Evolutionary conservation across 2,329 filamentous ascomycete species (phyloP).

Genomic region (Ilyonectria sp.): DNA sequence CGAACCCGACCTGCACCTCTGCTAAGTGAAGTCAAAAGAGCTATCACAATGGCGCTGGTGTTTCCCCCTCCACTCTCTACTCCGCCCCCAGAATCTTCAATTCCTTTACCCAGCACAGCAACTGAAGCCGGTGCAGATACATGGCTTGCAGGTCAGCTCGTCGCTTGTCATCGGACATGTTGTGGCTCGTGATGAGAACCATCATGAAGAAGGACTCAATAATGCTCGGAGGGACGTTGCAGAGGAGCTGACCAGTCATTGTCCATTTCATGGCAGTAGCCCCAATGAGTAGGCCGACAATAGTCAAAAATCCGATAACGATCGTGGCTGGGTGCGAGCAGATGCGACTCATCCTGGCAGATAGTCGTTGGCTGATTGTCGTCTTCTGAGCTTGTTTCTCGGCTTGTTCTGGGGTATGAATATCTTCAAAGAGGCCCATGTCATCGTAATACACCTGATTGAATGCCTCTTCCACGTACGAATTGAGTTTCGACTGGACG

Average conservation of each 20-base stretch:
- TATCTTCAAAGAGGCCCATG: constrained; percentile 28
- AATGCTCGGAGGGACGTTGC: constrained; percentile 44
- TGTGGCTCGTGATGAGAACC: constrained; percentile 46
- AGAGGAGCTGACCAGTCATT: constrained; percentile 43
- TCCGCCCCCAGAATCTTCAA: no score
- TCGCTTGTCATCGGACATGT: constrained; percentile 36
- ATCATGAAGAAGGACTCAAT: constrained; percentile 48
- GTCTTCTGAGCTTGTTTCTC: not conserved
- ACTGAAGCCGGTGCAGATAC: no score
- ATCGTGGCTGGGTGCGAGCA: constrained; percentile 42
- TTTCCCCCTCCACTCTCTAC: no score
- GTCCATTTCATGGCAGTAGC: constrained; percentile 44
- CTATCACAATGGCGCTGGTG: no score
- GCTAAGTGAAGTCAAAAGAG: no score
- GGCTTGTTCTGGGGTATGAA: constrained; percentile 24
- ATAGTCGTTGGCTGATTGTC: constrained; percentile 37
- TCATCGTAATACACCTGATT: constrained; percentile 11
- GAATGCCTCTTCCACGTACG: constrained; percentile 38
- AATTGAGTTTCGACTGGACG: constrained; percentile 48
- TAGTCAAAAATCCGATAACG: constrained; percentile 35
- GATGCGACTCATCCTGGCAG: constrained; percentile 37
- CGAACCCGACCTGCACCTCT: no score
- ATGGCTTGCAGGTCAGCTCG: constrained; percentile 9
- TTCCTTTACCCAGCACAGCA: no score
- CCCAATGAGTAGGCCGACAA: constrained; percentile 39